Evolutionary conservation across 2,329 filamentous ascomycete genomes (phyloP).

Genomic region (Arachnomyces sp.): DNA sequence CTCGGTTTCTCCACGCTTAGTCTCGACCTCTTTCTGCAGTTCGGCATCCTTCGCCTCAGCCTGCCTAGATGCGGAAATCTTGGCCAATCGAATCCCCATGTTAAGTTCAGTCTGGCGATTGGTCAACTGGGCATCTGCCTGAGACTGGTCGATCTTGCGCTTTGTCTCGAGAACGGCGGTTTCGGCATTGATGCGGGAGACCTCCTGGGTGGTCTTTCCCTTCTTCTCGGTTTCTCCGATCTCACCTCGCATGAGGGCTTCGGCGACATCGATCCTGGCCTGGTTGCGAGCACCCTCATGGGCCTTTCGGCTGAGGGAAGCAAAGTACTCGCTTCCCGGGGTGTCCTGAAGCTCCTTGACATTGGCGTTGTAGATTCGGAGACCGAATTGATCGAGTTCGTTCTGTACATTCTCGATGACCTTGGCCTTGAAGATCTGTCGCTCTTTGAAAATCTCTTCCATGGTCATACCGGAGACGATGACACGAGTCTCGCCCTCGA

Average conservation of each 20-base stretch:
- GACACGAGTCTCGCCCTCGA: constrained; percentile 78
- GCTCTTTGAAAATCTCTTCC: constrained; percentile 78
- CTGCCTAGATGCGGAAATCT: constrained; percentile 64
- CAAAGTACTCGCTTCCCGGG: constrained; percentile 73
- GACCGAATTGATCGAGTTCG: constrained; percentile 72
- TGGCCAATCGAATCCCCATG: constrained; percentile 66
- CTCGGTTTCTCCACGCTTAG: constrained; percentile 70
- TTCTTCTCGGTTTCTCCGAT: constrained; percentile 63
- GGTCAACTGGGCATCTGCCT: constrained; percentile 67
- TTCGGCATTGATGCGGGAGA: constrained; percentile 80
- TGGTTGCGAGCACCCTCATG: constrained; percentile 81
- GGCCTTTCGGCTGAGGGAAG: constrained; percentile 71
- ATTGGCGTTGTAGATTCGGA: constrained; percentile 68
- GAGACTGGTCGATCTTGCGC: constrained; percentile 71
- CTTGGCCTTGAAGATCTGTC: constrained; percentile 68
- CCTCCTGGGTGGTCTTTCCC: constrained; percentile 74
- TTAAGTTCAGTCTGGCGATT: constrained; percentile 65
- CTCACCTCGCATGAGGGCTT: constrained; percentile 55
- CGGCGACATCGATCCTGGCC: constrained; percentile 56
- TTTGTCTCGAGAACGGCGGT: constrained; percentile 80
- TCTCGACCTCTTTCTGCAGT: constrained; percentile 68
- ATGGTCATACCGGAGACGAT: constrained; percentile 86
- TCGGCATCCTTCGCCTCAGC: constrained; percentile 74
- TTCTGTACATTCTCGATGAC: constrained; percentile 69
- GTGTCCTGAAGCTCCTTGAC: constrained; percentile 84